Evolutionary conservation across 1,284 basidiomycete species (phyloP).

Genomic region (Agroathelia rolfsii): DNA sequence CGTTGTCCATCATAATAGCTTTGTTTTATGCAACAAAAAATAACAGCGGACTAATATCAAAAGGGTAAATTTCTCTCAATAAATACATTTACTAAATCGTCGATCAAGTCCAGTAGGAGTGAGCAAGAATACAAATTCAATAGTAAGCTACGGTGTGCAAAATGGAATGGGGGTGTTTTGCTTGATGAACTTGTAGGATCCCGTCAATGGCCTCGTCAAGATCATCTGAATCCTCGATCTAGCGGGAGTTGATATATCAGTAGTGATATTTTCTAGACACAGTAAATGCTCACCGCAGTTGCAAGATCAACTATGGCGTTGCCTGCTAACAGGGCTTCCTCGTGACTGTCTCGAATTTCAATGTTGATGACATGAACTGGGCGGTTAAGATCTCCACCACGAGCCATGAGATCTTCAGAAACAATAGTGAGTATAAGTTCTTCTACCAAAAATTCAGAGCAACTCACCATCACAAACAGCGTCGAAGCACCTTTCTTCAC

Average conservation of each 20-base stretch:
- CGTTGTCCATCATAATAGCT: no score
- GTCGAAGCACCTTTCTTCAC: constrained; percentile 98
- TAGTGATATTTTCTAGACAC: constrained; percentile 8
- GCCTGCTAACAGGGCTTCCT: constrained; percentile 93
- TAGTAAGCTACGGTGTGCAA: constrained; percentile 90
- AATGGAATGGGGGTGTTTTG: constrained; percentile 85
- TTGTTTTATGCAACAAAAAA: no score
- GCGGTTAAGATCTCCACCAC: constrained; percentile 88
- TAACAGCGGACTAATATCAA: no score
- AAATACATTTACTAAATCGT: no score
- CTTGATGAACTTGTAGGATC: constrained; percentile 79
- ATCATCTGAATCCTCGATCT: constrained; percentile 84
- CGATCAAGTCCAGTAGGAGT: no score
- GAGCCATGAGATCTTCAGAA: constrained; percentile 68
- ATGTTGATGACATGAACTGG: constrained; percentile 97
- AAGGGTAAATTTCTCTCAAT: no score
- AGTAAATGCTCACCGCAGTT: constrained; percentile 53
- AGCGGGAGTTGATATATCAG: constrained; percentile 10
- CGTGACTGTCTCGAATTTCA: constrained; percentile 99
- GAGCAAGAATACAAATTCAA: no score
- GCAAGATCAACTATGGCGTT: constrained; percentile 94
- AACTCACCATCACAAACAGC: constrained; percentile 93
- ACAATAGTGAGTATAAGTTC: constrained; percentile 8
- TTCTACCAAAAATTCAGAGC: constrained; percentile 5
- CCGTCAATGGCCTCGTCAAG: constrained; percentile 83